Percentiles rank a stretch among this genome's conserved stretches.
phyloP scores from a whole-genome alignment of 192 early-diverging fungal genomes.

The Entomortierella parvispora region DNA sequence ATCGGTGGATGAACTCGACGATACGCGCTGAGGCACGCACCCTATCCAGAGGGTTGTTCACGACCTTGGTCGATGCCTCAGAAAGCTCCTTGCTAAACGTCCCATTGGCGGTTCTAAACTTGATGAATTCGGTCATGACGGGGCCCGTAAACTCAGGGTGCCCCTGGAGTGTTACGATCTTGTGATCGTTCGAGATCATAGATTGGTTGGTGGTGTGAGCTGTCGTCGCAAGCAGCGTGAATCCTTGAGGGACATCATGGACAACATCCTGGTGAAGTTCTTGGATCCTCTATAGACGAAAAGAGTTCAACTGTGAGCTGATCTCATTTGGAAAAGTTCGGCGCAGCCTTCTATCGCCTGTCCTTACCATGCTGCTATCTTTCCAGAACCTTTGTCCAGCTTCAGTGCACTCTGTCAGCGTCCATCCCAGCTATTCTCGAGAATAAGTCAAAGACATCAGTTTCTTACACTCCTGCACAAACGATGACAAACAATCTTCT shows the following conservation, averaged over 20 bases:
- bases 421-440: conserved; percentile 57
- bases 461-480: too few relatives aligned
- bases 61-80: conserved; percentile 14
- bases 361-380: conserved; percentile 16
- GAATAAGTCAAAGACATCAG: neutral
- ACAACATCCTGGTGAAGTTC: conserved; percentile 81
- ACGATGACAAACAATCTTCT: neutral
- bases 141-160: conserved; percentile 75
- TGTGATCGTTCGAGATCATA: conserved; percentile 64
- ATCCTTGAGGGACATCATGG: conserved; percentile 65
- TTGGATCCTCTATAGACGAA: conserved; percentile 61
- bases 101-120: conserved; percentile 35
- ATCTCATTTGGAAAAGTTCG: conserved; percentile 12
- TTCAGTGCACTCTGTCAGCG: conserved; percentile 43
- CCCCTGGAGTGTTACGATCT: conserved; percentile 72
- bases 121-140: conserved; percentile 52
- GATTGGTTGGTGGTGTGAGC: conserved; percentile 67
- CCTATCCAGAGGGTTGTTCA: conserved; percentile 31
- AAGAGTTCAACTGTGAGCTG: conserved; percentile 11
- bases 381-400: conserved; percentile 50
- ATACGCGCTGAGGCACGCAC: conserved; percentile 29
- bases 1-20: conserved; percentile 5
- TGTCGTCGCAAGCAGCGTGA: conserved; percentile 65
- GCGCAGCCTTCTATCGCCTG: too few relatives aligned
- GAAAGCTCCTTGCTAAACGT: conserved; percentile 46